These are phyloP conservation scores for Fusarium heterosporum DNA, from an alignment of 2,329 filamentous ascomycete genomes.

Conservation along the genomic window DNA sequence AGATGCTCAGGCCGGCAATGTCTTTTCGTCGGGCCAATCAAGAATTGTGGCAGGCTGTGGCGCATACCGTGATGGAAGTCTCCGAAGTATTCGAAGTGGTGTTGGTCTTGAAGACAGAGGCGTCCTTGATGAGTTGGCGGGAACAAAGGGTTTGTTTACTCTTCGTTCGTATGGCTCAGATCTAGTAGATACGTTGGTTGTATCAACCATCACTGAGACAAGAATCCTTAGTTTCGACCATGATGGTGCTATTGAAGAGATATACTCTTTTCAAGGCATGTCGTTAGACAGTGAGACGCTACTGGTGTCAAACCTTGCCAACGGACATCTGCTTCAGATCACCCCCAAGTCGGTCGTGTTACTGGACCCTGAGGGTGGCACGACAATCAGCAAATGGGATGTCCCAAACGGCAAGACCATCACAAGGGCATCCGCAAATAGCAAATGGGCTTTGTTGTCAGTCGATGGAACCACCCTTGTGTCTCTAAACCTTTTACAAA, in stretches of 20 bases:
- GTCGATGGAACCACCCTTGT: constrained; percentile 79
- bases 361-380: constrained; percentile 68
- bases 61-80: constrained; percentile 86
- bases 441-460: constrained; percentile 76
- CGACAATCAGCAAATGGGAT: constrained; percentile 69
- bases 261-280: constrained; percentile 80
- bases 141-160: constrained; percentile 79
- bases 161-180: constrained; percentile 64
- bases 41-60: constrained; percentile 94
- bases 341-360: constrained; percentile 73
- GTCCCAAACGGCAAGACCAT: constrained; percentile 67
- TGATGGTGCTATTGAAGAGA: constrained; percentile 85
- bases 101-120: constrained; percentile 92
- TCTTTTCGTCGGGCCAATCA: constrained; percentile 95
- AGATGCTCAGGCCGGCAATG: constrained; percentile 79
- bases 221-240: constrained; percentile 81
- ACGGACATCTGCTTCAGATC: constrained; percentile 78
- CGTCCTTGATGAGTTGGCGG: constrained; percentile 80
- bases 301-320: constrained; percentile 72
- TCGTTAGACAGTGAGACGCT: constrained; percentile 78
- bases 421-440: constrained; percentile 81
- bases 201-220: constrained; percentile 86
- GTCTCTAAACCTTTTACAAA: constrained; percentile 71
- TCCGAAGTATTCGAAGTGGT: constrained; percentile 91
- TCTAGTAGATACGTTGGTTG: constrained; percentile 76